Evolutionary conservation across 148 eudicot genomes (phyloP).

Genomic region (Drosera capensis): DNA sequence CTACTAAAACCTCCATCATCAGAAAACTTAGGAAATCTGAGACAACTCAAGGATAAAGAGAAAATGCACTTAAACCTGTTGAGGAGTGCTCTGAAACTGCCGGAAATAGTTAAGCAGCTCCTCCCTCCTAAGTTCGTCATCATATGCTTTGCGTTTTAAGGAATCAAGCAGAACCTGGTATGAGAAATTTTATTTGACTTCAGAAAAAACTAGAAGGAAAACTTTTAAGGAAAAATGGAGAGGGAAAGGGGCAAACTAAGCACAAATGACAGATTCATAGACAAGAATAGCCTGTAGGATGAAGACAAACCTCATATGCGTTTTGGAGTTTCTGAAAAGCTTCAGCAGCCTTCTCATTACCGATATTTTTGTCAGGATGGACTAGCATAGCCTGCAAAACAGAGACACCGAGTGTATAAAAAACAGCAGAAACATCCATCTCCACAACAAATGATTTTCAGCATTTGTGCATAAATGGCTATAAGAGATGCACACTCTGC

Average conservation of each 20-base stretch:
- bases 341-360: slow-evolving; percentile 97
- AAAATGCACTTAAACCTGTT: slow-evolving; percentile 34
- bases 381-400: slow-evolving; percentile 85
- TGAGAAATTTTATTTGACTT: no score
- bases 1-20: not conserved
- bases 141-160: slow-evolving; percentile 68
- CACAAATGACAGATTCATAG: not conserved
- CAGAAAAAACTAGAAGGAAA: not conserved
- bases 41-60: not conserved
- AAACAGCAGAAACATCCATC: slow-evolving; percentile 2
- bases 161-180: slow-evolving; percentile 73
- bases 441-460: not conserved
- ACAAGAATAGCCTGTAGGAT: no score
- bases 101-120: slow-evolving; percentile 71
- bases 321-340: slow-evolving; percentile 98
- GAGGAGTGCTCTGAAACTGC: slow-evolving; percentile 56
- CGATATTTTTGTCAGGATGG: slow-evolving; percentile 99
- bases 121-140: slow-evolving; percentile 84
- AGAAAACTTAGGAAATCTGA: not conserved
- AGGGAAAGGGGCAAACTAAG: not conserved
- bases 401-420: not conserved
- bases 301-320: slow-evolving; percentile 69
- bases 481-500: no score
- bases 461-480: not conserved
- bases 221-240: not conserved